Base-by-base conservation (phyloP, 2,329 filamentous ascomycete genomes). In the Blastomyces emzantsi region DNA sequence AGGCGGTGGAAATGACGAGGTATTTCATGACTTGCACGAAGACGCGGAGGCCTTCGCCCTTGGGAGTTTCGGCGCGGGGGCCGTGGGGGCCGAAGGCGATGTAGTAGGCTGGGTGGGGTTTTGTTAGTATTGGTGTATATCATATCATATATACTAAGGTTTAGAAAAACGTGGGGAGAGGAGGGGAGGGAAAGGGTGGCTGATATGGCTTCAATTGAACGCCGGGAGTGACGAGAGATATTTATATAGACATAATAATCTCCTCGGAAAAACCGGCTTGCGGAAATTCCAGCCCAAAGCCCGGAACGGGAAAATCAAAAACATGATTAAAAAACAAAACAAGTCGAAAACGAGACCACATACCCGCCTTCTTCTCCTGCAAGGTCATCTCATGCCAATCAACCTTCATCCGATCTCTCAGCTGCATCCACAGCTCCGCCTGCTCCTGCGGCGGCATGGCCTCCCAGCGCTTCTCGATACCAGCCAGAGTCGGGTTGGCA, bases 401-500 rank as follows among this genome's bases (percentile, higher is more conserved):
- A 73, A 85, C 87, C 90, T 96, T 97, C 94, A 99, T 99, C 76
- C 94, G 89, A 82, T 99, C 94, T 79, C 94, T 87, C 79, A 99
- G 84, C 72, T 89, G 84, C 94, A 99, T 99, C 94, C 94, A 99
- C 73, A 99, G 83, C 77, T 99, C 94, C 70, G 94, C 94, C 87
- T 99, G 94, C 86, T 99, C 94, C 84, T 96, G 92, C 69, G 94
- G 91, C 65, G 93, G 92, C 90, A 97, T 92, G 68, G 83, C 86
- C 83, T 99, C 94, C 94, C 94, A 99, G 83, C 94, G 86, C 88
- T 96, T 97, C 87, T 99, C 94, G 76, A 99, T 97, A 81, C 96
- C 92, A 80, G 91, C 90, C 74, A 99, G 86, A 65, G 91, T 97
- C 71, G 95, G 94, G 83, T 97, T 97, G 75, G 92, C 95, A 81